These are phyloP conservation scores for Penicillium canariense DNA, from an alignment of 495 filamentous ascomycete species.

Conservation along the genomic window DNA sequence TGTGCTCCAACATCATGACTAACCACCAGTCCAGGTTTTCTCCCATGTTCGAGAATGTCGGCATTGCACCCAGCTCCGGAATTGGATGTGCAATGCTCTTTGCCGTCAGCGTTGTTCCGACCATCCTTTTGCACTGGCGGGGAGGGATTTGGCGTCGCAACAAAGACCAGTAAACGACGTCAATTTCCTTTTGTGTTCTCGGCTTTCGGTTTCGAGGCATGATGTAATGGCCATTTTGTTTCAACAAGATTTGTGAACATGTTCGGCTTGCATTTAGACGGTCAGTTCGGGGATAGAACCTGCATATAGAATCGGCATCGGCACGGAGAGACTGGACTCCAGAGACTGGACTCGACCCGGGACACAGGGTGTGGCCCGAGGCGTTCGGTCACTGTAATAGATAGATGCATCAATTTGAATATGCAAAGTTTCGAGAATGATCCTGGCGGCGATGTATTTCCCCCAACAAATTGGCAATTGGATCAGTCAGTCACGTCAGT, in stretches of 20 bases:
- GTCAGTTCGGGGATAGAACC: neutral
- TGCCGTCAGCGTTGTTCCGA: conserved; percentile 38
- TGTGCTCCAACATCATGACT: conserved; percentile 1
- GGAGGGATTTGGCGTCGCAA: conserved; percentile 23
- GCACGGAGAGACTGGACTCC: conserved; percentile 5
- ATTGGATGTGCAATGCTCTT: conserved; percentile 33
- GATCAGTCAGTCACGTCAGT: neutral
- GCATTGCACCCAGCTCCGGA: conserved; percentile 38
- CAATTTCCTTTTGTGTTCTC: neutral
- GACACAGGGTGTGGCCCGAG: neutral
- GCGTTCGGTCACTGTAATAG: conserved; percentile 11
- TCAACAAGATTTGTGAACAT: neutral
- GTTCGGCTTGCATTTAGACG: neutral
- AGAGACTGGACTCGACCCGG: conserved; percentile 8
- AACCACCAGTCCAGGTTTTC: conserved; percentile 32
- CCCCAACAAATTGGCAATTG: neutral
- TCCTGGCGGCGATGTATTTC: neutral
- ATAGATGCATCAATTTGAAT: conserved; percentile 2
- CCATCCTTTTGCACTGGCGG: conserved; percentile 32
- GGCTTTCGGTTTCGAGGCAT: neutral
- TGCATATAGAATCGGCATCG: conserved; percentile 11
- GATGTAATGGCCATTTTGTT: neutral
- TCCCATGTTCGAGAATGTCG: conserved; percentile 44
- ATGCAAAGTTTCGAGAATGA: neutral
- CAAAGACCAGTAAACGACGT: conserved; percentile 4